phyloP scores from a whole-genome alignment of 2,329 filamentous ascomycete genomes.

The Hymenoscyphus fraxineus region DNA sequence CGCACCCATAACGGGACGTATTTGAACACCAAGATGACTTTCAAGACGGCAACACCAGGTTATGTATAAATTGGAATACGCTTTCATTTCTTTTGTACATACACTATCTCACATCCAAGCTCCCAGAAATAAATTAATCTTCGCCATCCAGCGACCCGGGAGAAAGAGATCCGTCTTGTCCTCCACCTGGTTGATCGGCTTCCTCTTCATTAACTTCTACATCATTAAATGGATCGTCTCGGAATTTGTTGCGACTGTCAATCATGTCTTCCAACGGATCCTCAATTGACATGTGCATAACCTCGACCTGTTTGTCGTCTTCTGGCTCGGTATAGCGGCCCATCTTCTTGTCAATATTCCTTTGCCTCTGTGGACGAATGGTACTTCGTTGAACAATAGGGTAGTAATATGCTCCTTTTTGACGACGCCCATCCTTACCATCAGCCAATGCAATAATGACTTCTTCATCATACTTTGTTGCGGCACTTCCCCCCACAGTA shows the following conservation, averaged over 20 bases:
- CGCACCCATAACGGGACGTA: neutral
- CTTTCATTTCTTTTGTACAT: neutral
- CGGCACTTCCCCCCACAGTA: constrained; percentile 49
- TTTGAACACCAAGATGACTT: neutral
- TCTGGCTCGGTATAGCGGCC: constrained; percentile 38
- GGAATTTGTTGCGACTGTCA: constrained; percentile 50
- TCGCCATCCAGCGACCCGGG: neutral
- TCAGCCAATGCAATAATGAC: constrained; percentile 57
- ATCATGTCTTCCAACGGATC: constrained; percentile 53
- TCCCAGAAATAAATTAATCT: neutral
- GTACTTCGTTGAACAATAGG: constrained; percentile 62
- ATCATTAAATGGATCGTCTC: constrained; percentile 33
- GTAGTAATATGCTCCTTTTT: constrained; percentile 64
- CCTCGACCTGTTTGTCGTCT: constrained; percentile 43
- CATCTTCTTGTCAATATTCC: constrained; percentile 52
- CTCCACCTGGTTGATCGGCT: constrained; percentile 9
- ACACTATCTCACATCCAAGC: neutral
- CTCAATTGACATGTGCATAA: constrained; percentile 52
- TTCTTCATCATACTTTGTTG: constrained; percentile 61
- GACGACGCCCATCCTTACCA: constrained; percentile 45
- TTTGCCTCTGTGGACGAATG: constrained; percentile 60
- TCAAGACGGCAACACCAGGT: neutral
- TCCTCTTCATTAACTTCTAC: constrained; percentile 22
- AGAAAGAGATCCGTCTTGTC: neutral
- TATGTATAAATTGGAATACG: neutral